phyloP scores from a whole-genome alignment of 2,329 filamentous ascomycete species.

The Colletotrichum sp. region DNA sequence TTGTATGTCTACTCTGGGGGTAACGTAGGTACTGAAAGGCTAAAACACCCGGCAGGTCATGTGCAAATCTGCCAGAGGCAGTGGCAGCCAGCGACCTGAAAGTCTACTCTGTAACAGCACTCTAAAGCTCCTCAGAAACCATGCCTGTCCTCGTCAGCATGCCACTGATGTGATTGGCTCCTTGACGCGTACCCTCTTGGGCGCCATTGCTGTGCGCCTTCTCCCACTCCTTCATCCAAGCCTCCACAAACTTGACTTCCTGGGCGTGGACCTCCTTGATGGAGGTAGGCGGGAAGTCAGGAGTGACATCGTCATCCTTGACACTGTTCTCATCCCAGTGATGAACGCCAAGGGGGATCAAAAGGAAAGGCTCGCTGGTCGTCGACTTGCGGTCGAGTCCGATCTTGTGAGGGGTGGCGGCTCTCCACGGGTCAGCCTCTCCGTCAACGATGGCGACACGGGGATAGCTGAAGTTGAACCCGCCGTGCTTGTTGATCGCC shows the following conservation, averaged over 20 bases:
- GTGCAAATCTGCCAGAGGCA: background rate
- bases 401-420: conserved; percentile 74
- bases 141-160: background rate
- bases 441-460: conserved; percentile 82
- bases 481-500: conserved; percentile 78
- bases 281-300: conserved; percentile 60
- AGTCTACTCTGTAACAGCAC: background rate
- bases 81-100: background rate
- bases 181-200: background rate
- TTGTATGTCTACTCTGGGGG: background rate
- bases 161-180: background rate
- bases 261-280: conserved; percentile 64
- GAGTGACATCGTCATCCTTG: conserved; percentile 65
- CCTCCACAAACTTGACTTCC: conserved; percentile 66
- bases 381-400: conserved; percentile 65
- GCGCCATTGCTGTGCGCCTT: background rate
- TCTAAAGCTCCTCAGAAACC: background rate
- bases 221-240: conserved; percentile 70
- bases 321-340: conserved; percentile 81
- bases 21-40: background rate
- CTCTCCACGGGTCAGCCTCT: conserved; percentile 80
- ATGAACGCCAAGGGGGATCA: conserved; percentile 78
- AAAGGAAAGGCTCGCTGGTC: conserved; percentile 69
- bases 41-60: background rate
- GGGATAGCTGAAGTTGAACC: conserved; percentile 73